A percentile compares a stretch with the other conserved stretches of the same genome.
These are phyloP conservation scores for Crithidia thermophila DNA, from an alignment of 208 protist species.

Conservation along the genomic window DNA sequence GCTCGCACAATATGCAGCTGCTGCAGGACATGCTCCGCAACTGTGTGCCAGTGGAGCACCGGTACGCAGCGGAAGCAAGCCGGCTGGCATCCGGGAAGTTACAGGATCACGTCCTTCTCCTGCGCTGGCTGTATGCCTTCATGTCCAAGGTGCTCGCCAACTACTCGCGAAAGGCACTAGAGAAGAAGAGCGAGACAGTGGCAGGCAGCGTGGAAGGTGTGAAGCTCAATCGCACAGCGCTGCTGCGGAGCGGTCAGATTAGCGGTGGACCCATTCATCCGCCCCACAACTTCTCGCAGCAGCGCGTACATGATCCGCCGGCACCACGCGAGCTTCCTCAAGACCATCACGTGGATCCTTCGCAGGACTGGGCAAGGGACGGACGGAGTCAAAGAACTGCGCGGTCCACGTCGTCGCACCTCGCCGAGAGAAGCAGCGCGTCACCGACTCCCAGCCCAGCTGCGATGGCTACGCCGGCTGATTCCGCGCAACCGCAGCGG, in stretches of 20 bases:
- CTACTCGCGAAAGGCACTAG: conserved; percentile 66
- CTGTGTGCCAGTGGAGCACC: conserved; percentile 59
- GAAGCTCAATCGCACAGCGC: conserved; percentile 52
- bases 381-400: too few species aligned
- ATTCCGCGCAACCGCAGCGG: too few species aligned
- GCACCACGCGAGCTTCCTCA: too few species aligned
- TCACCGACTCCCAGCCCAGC: too few species aligned
- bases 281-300: neutral
- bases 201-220: conserved; percentile 45
- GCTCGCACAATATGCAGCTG: conserved; percentile 69
- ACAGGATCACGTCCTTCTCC: conserved; percentile 78
- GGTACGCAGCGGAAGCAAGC: conserved; percentile 47
- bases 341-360: too few species aligned
- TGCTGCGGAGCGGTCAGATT: conserved; percentile 19
- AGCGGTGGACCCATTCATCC: neutral
- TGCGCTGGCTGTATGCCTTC: conserved; percentile 82
- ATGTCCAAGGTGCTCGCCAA: conserved; percentile 71
- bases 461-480: too few species aligned
- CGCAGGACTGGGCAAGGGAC: too few species aligned
- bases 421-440: too few species aligned
- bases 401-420: too few species aligned
- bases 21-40: conserved; percentile 70
- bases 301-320: neutral
- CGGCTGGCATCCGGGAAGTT: conserved; percentile 78
- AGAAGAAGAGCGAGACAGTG: conserved; percentile 27